Conservation (phyloP, 2,329 filamentous ascomycete species). For the Neopestalotiopsis rosae region DNA sequence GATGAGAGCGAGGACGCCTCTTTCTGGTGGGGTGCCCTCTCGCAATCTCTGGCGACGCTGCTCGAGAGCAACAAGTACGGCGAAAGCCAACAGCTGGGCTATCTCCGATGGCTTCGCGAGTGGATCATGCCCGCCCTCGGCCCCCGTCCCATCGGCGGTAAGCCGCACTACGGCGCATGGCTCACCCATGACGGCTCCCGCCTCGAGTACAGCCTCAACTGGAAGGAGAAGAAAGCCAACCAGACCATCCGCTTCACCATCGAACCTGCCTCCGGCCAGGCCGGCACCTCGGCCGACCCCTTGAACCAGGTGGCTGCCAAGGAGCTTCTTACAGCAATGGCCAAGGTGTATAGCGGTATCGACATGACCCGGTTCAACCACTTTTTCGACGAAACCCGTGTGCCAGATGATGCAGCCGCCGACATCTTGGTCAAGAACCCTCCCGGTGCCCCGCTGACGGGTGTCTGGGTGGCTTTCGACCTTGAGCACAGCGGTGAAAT, state of each 20-base stretch:
- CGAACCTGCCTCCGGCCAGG: neutral
- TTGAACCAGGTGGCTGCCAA: neutral
- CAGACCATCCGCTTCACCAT: neutral
- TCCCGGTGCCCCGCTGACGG: neutral
- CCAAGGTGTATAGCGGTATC: neutral
- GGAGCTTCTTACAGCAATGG: neutral
- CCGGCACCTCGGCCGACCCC: neutral
- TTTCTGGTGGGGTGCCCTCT: neutral
- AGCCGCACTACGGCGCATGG: neutral
- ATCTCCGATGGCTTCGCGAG: neutral
- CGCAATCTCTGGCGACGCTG: neutral
- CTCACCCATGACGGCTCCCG: neutral
- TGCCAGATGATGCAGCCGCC: neutral
- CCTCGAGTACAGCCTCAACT: neutral
- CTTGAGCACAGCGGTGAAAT: conserved; percentile 17
- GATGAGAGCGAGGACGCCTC: neutral
- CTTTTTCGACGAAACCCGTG: neutral
- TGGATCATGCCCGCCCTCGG: neutral
- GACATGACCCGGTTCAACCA: neutral
- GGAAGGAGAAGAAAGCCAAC: neutral
- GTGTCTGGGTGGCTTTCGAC: conserved; percentile 20
- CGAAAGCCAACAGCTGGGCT: neutral
- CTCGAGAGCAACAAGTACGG: neutral
- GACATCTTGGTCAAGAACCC: neutral
- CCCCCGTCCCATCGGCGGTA: neutral